These are phyloP conservation scores for Hypoxylon sp. DNA, from an alignment of 2,329 filamentous ascomycete species.

Conservation along the genomic window DNA sequence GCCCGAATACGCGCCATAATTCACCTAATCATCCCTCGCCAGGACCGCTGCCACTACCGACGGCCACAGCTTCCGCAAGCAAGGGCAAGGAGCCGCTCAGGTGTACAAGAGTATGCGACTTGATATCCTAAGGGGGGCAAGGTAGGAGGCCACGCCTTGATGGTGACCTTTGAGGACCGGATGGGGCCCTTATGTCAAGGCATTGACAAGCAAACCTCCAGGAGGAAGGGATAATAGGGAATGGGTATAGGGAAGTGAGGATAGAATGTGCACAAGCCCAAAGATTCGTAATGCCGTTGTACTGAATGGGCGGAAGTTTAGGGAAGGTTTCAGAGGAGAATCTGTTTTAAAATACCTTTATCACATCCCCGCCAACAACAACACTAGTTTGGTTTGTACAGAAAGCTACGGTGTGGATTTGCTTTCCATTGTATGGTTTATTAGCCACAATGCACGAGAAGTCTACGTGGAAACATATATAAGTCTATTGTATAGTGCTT, in stretches of 20 bases:
- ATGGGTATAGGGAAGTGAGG: not conserved
- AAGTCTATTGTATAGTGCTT: not conserved
- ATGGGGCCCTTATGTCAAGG: not conserved
- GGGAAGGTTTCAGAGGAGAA: not conserved
- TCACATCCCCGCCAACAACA: not conserved
- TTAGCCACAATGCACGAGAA: not conserved
- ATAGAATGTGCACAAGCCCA: not conserved
- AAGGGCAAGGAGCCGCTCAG: not conserved
- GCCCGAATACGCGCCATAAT: not conserved
- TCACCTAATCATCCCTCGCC: constrained; percentile 41
- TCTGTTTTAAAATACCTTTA: not conserved
- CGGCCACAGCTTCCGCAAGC: not conserved
- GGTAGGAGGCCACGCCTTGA: not conserved
- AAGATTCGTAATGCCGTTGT: not conserved
- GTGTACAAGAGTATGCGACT: not conserved
- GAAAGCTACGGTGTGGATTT: not conserved
- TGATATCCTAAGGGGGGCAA: not conserved
- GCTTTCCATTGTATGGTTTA: not conserved
- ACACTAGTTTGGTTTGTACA: not conserved
- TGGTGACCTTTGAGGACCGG: not conserved
- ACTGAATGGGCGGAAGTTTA: too few species aligned
- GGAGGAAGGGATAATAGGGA: not conserved
- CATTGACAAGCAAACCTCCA: not conserved
- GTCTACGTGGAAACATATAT: not conserved
- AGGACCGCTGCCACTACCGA: not conserved